A percentile compares a stretch with the other conserved stretches of the same genome.
These are phyloP conservation scores for Abrus precatorius DNA, from an alignment of 306 rosid species.

Conservation along the genomic window DNA sequence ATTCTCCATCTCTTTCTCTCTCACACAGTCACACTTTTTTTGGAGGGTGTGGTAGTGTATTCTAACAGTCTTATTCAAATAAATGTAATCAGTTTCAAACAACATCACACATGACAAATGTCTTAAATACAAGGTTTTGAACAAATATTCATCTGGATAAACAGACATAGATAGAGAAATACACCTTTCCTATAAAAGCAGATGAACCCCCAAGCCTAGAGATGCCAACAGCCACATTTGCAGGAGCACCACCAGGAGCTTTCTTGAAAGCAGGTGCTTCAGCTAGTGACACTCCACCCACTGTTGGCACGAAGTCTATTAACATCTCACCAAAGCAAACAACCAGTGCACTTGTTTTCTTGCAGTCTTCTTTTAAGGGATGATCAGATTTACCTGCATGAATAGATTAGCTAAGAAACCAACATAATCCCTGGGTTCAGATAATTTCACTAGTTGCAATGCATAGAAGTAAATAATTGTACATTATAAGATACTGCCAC, in stretches of 20 bases:
- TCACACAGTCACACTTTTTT: background rate
- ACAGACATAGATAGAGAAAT: conserved; percentile 37
- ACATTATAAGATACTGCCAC: background rate
- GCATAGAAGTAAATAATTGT: conserved; percentile 16
- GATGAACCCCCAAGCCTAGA: conserved; percentile 90
- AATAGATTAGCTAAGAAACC: conserved; percentile 37
- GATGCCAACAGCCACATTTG: conserved; percentile 95
- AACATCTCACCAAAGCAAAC: conserved; percentile 88
- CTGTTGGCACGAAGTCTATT: conserved; percentile 90
- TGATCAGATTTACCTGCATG: conserved; percentile 54
- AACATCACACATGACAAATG: background rate
- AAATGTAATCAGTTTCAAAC: background rate
- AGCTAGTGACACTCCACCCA: conserved; percentile 83
- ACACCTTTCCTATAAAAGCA: conserved; percentile 94
- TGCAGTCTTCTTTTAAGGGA: conserved; percentile 34
- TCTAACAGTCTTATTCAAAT: background rate
- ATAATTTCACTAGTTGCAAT: conserved; percentile 21
- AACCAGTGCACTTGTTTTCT: conserved; percentile 59
- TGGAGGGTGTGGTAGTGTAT: background rate
- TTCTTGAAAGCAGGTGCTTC: conserved; percentile 96
- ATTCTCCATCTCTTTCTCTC: background rate
- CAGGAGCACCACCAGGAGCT: conserved; percentile 99
- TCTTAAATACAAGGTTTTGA: background rate
- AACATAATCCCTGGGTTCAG: conserved; percentile 11
- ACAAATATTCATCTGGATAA: conserved; percentile 20